phyloP scores from a whole-genome alignment of 2,329 filamentous ascomycete genomes.

The Fusarium sp. region DNA sequence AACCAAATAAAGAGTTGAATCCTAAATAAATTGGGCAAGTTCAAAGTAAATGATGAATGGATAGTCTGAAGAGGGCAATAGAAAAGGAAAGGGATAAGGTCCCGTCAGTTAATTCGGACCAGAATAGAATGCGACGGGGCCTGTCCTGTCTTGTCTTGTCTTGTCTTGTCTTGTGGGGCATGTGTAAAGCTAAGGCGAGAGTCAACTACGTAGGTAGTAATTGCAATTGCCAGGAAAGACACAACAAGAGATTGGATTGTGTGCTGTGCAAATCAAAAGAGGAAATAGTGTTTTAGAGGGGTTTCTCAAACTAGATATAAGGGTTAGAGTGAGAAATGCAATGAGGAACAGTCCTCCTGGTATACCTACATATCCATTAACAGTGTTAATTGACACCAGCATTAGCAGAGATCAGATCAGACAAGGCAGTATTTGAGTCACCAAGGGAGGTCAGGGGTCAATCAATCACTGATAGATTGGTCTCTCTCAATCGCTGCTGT shows the following conservation, averaged over 20 bases:
- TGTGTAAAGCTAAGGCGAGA: slow-evolving; percentile 25
- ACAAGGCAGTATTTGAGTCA: slow-evolving; percentile 48
- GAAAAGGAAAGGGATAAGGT: slow-evolving; percentile 22
- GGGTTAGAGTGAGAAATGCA: neutral
- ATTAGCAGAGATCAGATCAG: slow-evolving; percentile 39
- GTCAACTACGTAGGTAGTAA: slow-evolving; percentile 24
- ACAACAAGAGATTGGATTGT: neutral
- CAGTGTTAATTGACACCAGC: neutral
- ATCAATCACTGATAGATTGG: slow-evolving; percentile 17
- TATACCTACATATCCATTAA: neutral
- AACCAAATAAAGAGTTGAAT: neutral
- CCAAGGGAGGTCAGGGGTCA: slow-evolving; percentile 43
- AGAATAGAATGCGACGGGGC: neutral
- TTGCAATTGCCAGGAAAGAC: slow-evolving; percentile 25
- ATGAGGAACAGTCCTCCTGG: neutral
- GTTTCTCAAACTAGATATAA: slow-evolving; percentile 6
- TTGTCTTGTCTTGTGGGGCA: slow-evolving; percentile 5
- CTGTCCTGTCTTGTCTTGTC: neutral
- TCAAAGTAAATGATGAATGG: slow-evolving; percentile 13
- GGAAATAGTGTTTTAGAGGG: slow-evolving; percentile 9
- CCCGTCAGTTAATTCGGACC: neutral
- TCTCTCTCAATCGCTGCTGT: neutral
- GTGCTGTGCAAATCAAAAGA: slow-evolving; percentile 6
- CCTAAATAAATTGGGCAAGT: neutral
- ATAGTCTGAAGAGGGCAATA: slow-evolving; percentile 1